phyloP scores from a whole-genome alignment of 1,284 basidiomycete genomes.

The Chiua sp. region DNA sequence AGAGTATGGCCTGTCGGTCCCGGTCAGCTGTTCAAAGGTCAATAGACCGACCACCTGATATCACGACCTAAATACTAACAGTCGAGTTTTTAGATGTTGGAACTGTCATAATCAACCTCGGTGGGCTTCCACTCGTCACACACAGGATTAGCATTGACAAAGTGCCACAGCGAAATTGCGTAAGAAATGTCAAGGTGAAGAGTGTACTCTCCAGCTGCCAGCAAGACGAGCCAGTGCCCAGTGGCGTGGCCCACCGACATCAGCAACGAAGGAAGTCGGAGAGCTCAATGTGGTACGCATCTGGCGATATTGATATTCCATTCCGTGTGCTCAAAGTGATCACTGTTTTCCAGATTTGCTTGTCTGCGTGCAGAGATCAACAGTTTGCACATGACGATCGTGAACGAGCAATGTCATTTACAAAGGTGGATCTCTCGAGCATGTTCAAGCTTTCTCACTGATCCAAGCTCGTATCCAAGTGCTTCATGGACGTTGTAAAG shows the following conservation, averaged over 20 bases:
- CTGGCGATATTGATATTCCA: neutral
- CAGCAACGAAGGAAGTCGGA: neutral
- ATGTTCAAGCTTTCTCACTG: neutral
- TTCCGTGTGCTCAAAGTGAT: neutral
- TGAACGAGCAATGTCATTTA: neutral
- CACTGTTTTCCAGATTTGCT: neutral
- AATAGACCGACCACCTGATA: neutral
- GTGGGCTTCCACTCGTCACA: neutral
- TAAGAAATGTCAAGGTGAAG: neutral
- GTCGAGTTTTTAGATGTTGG: neutral
- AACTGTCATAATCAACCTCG: neutral
- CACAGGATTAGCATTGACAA: neutral
- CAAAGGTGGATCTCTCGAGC: neutral
- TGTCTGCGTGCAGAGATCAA: neutral
- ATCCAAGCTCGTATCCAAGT: neutral
- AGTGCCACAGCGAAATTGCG: neutral
- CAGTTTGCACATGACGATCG: neutral
- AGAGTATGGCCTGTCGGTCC: neutral
- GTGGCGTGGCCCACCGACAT: neutral
- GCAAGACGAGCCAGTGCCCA: neutral
- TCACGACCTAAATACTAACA: neutral
- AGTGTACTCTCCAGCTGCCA: no score
- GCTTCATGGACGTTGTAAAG: neutral
- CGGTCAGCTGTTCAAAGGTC: slow-evolving; percentile 1
- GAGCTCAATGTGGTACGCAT: neutral